A percentile compares a stretch with the other conserved stretches of the same genome.
These are phyloP conservation scores for Ensete ventricosum DNA, from an alignment of 176 grass and related monocot genomes.

Conservation along the genomic window DNA sequence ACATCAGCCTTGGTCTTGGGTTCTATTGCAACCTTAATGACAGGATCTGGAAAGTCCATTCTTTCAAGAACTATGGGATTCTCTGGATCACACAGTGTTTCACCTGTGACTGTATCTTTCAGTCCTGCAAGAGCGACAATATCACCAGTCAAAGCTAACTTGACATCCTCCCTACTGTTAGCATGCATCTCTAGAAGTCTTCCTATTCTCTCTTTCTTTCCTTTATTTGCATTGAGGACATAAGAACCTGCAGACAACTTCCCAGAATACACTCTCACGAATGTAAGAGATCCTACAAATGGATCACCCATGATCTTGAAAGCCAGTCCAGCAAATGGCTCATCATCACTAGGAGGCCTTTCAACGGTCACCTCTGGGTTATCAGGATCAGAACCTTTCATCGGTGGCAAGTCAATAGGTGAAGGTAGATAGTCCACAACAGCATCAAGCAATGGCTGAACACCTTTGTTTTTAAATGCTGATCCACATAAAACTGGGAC, in stretches of 20 bases:
- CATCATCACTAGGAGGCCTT: constrained; percentile 54
- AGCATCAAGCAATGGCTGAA: constrained; percentile 91
- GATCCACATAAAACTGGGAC: constrained; percentile 94
- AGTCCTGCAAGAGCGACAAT: constrained; percentile 93
- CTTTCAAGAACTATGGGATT: constrained; percentile 83
- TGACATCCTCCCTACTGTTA: constrained; percentile 91
- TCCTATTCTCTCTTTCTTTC: constrained; percentile 91
- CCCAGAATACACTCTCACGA: constrained; percentile 90
- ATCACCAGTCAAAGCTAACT: constrained; percentile 69
- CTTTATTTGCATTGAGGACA: constrained; percentile 94
- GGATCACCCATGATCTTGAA: constrained; percentile 99
- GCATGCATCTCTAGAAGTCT: constrained; percentile 97
- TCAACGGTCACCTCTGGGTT: constrained; percentile 61
- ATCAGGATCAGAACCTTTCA: constrained; percentile 80
- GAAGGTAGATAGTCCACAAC: constrained; percentile 94
- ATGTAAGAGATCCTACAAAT: constrained; percentile 91
- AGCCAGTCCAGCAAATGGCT: constrained; percentile 90
- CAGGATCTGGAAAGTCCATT: constrained; percentile 98
- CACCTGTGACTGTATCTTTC: constrained; percentile 94
- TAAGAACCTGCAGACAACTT: constrained; percentile 78
- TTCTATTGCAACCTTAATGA: constrained; percentile 99
- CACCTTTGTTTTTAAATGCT: constrained; percentile 98
- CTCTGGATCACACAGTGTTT: constrained; percentile 77
- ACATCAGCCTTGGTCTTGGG: constrained; percentile 96
- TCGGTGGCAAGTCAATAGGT: constrained; percentile 76